Evolutionary conservation across 352 stramenopile species (phyloP).

Genomic region (Blastocystis sp.): DNA sequence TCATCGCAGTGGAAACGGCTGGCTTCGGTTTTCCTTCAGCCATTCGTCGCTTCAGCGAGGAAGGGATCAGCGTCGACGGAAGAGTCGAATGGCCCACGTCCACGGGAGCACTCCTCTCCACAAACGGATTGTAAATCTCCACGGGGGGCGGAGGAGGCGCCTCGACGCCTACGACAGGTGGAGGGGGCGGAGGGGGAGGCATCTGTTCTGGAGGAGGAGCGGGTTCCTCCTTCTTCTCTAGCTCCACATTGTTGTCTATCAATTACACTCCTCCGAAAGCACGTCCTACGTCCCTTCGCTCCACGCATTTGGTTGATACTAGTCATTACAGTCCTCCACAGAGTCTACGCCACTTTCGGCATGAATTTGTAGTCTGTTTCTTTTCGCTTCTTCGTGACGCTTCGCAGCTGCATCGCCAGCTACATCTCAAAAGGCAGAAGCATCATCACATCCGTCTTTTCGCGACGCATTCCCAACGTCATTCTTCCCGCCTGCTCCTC

Average conservation of each 20-base stretch:
- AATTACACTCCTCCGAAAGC: neutral
- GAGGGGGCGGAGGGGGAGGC: neutral
- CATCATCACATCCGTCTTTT: neutral
- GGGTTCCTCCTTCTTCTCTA: neutral
- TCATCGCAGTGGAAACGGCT: too few species aligned
- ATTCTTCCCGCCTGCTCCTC: constrained; percentile 18
- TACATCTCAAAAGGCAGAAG: neutral
- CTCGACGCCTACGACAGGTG: neutral
- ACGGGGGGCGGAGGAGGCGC: neutral
- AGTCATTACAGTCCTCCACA: neutral
- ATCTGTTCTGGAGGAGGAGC: neutral
- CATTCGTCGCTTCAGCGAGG: neutral
- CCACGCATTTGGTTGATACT: constrained; percentile 31
- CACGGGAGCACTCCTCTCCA: neutral
- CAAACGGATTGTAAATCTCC: constrained; percentile 21
- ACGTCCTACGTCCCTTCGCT: neutral
- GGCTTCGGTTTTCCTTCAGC: neutral
- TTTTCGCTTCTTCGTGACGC: constrained; percentile 34
- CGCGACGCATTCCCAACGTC: constrained; percentile 21
- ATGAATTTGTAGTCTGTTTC: constrained; percentile 37
- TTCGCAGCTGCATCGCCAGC: neutral
- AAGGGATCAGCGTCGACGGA: constrained; percentile 39
- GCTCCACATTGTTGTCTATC: neutral
- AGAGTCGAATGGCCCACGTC: neutral
- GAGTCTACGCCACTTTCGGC: neutral